Conservation (phyloP, 306 rosid genomes). For the Lithocarpus polystachyus region DNA sequence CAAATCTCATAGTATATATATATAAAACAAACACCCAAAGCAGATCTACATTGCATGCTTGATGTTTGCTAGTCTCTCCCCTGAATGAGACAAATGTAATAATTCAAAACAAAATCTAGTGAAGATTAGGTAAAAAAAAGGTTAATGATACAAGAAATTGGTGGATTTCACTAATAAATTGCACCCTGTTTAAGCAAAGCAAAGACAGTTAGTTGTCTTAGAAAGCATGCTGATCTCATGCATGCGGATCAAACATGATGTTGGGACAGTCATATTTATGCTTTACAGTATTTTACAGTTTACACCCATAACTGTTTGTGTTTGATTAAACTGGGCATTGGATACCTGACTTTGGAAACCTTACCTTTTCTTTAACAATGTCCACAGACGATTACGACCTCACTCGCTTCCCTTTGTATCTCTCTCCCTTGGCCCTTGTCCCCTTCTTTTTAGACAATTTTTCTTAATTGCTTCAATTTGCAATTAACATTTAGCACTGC, state of each 20-base stretch:
- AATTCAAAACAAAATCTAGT: not conserved
- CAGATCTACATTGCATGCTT: no score
- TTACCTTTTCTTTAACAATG: conserved; percentile 34
- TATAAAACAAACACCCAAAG: no score
- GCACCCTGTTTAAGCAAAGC: not conserved
- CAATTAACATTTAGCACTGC: not conserved
- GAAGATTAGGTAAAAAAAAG: not conserved
- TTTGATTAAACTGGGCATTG: conserved; percentile 30
- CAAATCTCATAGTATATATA: no score
- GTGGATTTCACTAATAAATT: not conserved
- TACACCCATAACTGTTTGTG: not conserved
- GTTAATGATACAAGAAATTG: not conserved
- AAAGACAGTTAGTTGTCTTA: not conserved
- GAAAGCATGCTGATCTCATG: not conserved
- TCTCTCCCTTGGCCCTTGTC: conserved; percentile 28
- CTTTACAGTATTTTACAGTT: not conserved
- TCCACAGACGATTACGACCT: conserved; percentile 26
- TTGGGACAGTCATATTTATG: not conserved
- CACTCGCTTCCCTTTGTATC: conserved; percentile 28
- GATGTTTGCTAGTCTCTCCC: not conserved
- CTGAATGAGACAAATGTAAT: not conserved
- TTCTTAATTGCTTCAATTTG: conserved; percentile 6
- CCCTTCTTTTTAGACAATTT: conserved; percentile 32
- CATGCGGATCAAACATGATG: not conserved
- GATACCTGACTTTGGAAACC: conserved; percentile 53